Percentiles rank a stretch among this genome's conserved stretches.
These are phyloP conservation scores for Heliosperma pusillum DNA, from an alignment of 148 eudicot species.

Conservation along the genomic window DNA sequence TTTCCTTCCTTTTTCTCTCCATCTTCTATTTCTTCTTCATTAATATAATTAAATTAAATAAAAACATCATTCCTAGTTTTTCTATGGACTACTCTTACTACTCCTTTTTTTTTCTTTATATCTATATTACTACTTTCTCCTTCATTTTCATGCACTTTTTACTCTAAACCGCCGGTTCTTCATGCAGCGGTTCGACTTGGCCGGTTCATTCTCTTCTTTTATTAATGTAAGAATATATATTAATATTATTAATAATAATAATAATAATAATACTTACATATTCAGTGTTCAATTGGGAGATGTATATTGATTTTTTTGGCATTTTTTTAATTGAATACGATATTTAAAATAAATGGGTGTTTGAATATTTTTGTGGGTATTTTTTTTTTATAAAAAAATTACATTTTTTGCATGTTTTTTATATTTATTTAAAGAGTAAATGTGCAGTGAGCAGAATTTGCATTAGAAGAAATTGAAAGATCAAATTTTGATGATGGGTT, in stretches of 20 bases:
- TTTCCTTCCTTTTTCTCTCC: not conserved
- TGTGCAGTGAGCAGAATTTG: constrained; percentile 11
- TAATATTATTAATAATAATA: not conserved
- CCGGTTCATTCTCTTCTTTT: not conserved
- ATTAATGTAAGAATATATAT: not conserved
- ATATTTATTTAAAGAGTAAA: not conserved
- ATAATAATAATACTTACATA: not conserved
- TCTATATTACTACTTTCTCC: not conserved
- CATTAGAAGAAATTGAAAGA: constrained; percentile 17
- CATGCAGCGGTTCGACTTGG: not conserved
- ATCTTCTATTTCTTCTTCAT: not conserved
- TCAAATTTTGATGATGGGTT: constrained; percentile 22
- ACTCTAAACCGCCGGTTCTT: constrained; percentile 6
- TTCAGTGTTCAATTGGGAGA: not conserved
- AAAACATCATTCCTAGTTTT: not conserved
- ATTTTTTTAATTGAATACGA: not conserved
- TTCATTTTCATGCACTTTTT: not conserved
- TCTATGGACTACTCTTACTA: not conserved
- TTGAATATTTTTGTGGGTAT: not conserved
- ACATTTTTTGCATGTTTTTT: not conserved
- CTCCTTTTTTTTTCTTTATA: not conserved
- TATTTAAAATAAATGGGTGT: not conserved
- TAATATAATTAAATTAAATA: not conserved
- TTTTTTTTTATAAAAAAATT: not conserved
- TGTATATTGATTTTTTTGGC: not conserved